phyloP scores from a whole-genome alignment of 495 filamentous ascomycete species.

The Jackrogersella multiformis region DNA sequence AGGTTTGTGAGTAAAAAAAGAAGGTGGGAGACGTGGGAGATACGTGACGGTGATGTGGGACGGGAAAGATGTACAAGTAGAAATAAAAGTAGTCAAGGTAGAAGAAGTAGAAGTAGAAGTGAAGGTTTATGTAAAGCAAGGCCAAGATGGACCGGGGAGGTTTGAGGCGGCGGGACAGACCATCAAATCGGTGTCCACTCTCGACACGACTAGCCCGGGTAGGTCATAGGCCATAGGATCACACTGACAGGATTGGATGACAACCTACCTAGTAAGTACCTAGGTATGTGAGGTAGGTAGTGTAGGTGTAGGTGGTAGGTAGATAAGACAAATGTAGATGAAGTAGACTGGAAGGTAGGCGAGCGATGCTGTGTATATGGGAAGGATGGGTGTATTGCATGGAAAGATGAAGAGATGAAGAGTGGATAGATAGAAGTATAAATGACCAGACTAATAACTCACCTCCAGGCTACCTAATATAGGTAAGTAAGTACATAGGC shows the following conservation, averaged over 20 bases:
- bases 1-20: conserved; percentile 31
- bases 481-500: too few species aligned
- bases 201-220: conserved; percentile 43
- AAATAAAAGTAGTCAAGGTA: conserved; percentile 13
- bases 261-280: background rate
- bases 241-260: conserved; percentile 27
- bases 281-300: conserved; percentile 15
- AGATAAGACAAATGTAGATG: background rate
- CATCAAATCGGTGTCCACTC: conserved; percentile 46
- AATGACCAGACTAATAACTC: conserved; percentile 19
- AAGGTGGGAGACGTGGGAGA: conserved; percentile 44
- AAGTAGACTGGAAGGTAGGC: background rate
- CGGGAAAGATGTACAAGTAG: conserved; percentile 42
- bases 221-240: conserved; percentile 25
- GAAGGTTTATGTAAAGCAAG: conserved; percentile 47
- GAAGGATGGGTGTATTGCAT: background rate
- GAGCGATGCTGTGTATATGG: background rate
- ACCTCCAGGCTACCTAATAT: conserved; percentile 10
- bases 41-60: conserved; percentile 49
- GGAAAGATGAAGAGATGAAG: background rate
- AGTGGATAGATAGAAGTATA: background rate
- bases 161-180: conserved; percentile 50
- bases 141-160: conserved; percentile 47
- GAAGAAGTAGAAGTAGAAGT: conserved; percentile 39
- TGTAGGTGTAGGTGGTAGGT: conserved; percentile 4